Base-by-base conservation (phyloP, 2,329 filamentous ascomycete species). In the Penicillium sp. region DNA sequence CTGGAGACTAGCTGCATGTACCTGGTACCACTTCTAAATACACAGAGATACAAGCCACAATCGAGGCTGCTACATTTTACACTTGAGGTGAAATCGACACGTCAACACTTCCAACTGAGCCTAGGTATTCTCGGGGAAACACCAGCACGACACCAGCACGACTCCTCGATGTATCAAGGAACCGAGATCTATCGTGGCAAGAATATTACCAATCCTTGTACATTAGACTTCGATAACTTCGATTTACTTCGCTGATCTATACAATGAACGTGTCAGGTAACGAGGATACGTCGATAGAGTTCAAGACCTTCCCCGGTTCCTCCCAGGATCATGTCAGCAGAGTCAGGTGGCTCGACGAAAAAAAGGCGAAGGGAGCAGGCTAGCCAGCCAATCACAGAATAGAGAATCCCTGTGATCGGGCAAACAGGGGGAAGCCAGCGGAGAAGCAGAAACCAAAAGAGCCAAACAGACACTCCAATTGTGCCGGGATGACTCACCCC, bases 401-500 rank as follows among this genome's bases (percentile, higher is more conserved):
- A 30, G n/a, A 4, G 13, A 13, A 40, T 54, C 33, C 35, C 22
- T 38, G 19, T 5, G 16, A 33, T 26, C 52, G 52, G 26, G 35
- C 51, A 26, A 54, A 30, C 30, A 43, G 37, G 46, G 46, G 46
- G 38, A 13, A 25, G 4, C 14, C 22, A 22, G 42, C 14, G 26
- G 37, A 42, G 52, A 35, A 54, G 38, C 37, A 35, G 51, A 38
- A 38, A 19, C 35, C 22, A 33, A 51, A 35, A 14, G 8, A 19
- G 35, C 16, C 37, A 8, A 26, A 54, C 22, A 19, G 37, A 42
- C 19, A 42, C 19, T 22, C 8, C 4, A 13, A 26, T n/a, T 10
- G 40, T 55, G 25, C 56, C 62, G 52, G 46, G 35, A 55, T 69
- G 68, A 69, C 55, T 69, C 67, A 69, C 55, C 52, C 40, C 37